Evolutionary conservation across 2,329 filamentous ascomycete genomes (phyloP).

Genomic region (Chaetomiaceae sp.): DNA sequence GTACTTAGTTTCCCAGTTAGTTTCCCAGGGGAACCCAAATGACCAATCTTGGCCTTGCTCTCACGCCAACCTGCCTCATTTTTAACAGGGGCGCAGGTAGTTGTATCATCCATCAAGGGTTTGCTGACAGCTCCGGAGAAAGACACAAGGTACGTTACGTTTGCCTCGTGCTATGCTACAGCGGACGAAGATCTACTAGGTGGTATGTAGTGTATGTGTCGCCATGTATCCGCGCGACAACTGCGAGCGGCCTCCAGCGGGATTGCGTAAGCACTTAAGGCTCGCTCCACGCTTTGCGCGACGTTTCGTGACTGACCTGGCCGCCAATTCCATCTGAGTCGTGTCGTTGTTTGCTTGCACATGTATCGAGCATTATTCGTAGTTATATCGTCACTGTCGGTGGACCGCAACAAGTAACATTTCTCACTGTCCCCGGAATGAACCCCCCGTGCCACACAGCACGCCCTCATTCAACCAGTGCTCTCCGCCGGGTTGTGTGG

Average conservation of each 20-base stretch:
- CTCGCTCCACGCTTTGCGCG: neutral
- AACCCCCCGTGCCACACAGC: neutral
- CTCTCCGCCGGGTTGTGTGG: neutral
- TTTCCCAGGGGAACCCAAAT: too few relatives aligned
- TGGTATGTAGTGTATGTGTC: neutral
- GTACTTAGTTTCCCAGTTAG: too few relatives aligned
- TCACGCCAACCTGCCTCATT: too few relatives aligned
- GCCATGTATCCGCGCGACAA: neutral
- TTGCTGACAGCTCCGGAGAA: neutral
- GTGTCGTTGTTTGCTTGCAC: neutral
- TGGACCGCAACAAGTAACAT: neutral
- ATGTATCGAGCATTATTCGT: neutral
- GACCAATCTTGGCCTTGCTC: too few relatives aligned
- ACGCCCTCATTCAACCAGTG: neutral
- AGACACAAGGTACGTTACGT: neutral
- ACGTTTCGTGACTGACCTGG: too few relatives aligned
- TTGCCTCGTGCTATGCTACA: neutral
- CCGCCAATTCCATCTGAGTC: too few relatives aligned
- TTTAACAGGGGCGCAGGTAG: too few relatives aligned
- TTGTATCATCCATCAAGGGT: too few relatives aligned
- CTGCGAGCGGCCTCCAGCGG: neutral
- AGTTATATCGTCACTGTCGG: too few relatives aligned
- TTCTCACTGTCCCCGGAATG: too few relatives aligned
- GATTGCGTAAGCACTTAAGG: constrained; percentile 5
- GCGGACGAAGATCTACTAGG: too few relatives aligned